phyloP scores from a whole-genome alignment of 2,329 filamentous ascomycete species.

The Neonectria ditissima region DNA sequence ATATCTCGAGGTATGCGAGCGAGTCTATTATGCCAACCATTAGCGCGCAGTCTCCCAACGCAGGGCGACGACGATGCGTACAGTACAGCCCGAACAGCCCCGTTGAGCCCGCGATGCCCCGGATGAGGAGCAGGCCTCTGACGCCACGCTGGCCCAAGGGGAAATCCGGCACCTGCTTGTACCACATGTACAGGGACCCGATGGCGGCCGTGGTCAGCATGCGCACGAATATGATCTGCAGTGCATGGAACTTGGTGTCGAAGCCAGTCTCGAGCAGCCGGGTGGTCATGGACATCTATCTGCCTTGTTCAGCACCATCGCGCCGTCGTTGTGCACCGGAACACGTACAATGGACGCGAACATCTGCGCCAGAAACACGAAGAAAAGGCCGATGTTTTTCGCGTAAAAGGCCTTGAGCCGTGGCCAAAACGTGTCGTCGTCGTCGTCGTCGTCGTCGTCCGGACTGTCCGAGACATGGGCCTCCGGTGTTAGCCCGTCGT shows the following conservation, averaged over 20 bases:
- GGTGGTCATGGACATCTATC: constrained; percentile 59
- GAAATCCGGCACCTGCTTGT: constrained; percentile 65
- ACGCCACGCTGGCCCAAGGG: constrained; percentile 75
- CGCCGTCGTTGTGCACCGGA: not conserved
- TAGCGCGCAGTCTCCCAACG: not conserved
- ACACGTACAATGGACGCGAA: constrained; percentile 54
- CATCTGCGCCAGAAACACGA: constrained; percentile 55
- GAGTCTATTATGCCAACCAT: constrained; percentile 49
- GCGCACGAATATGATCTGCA: constrained; percentile 58
- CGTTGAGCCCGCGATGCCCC: constrained; percentile 73
- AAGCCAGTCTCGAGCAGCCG: constrained; percentile 51
- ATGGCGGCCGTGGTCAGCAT: constrained; percentile 54
- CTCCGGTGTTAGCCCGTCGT: not conserved
- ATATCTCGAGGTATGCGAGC: constrained; percentile 76
- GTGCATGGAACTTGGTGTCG: constrained; percentile 53
- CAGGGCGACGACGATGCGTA: constrained; percentile 34
- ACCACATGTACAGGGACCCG: constrained; percentile 56
- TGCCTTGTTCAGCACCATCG: constrained; percentile 33
- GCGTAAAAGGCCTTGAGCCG: constrained; percentile 57
- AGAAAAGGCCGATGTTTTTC: constrained; percentile 55
- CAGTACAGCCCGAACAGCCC: constrained; percentile 72
- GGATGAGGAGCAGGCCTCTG: constrained; percentile 69
- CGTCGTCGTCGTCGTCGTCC: too few relatives aligned
- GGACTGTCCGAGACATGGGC: not conserved
- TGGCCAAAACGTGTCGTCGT: not conserved